Conservation (phyloP, 192 early-diverging fungal genomes). For the Funneliformis geosporum region DNA sequence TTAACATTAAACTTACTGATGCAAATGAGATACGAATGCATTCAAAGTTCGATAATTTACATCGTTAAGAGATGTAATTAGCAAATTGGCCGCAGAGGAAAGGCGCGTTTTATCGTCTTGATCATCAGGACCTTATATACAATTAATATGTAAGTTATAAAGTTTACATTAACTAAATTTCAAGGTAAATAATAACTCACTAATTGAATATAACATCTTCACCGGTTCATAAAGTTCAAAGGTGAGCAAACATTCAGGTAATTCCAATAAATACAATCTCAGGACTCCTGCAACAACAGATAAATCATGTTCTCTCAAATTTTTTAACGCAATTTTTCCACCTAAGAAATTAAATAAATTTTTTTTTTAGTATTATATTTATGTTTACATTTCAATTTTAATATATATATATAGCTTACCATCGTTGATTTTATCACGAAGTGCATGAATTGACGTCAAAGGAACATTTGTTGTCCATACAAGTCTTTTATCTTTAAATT, state of each 20-base stretch:
- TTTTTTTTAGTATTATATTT: neutral
- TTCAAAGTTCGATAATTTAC: slow-evolving; percentile 51
- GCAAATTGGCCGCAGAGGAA: slow-evolving; percentile 49
- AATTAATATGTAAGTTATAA: neutral
- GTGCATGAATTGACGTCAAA: slow-evolving; percentile 60
- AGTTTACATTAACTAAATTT: neutral
- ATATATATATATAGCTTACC: slow-evolving; percentile 27
- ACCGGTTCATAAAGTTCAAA: slow-evolving; percentile 71
- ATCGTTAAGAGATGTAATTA: slow-evolving; percentile 41
- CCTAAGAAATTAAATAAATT: slow-evolving; percentile 32
- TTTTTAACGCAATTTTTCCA: slow-evolving; percentile 53
- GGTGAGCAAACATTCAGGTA: slow-evolving; percentile 67
- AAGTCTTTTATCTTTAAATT: slow-evolving; percentile 49
- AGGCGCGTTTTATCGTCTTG: slow-evolving; percentile 40
- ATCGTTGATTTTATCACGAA: slow-evolving; percentile 66
- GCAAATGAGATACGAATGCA: slow-evolving; percentile 37
- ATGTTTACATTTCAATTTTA: neutral
- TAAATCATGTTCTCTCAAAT: slow-evolving; percentile 58
- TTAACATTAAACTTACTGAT: slow-evolving; percentile 33
- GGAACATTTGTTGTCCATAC: slow-evolving; percentile 66
- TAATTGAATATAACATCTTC: slow-evolving; percentile 61
- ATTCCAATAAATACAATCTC: slow-evolving; percentile 70
- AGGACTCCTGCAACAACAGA: slow-evolving; percentile 60
- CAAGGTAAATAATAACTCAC: slow-evolving; percentile 37
- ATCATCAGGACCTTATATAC: slow-evolving; percentile 20